These are phyloP conservation scores for Cicer judaicum DNA, from an alignment of 306 rosid species.

Conservation along the genomic window DNA sequence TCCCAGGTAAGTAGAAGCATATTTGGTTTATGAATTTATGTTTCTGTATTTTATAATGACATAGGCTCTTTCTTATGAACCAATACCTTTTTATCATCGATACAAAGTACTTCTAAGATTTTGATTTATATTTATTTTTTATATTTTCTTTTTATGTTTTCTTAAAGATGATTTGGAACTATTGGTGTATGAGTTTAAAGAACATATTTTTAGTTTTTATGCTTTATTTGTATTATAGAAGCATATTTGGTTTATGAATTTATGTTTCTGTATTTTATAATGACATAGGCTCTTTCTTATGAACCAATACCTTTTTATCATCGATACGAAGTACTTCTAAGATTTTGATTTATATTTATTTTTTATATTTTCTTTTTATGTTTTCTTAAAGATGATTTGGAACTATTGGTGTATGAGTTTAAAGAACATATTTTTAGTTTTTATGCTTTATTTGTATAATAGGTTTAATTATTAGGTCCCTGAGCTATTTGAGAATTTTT, in stretches of 20 bases:
- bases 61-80: slow-evolving; percentile 16
- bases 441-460: neutral
- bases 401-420: slow-evolving; percentile 33
- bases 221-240: neutral
- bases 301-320: slow-evolving; percentile 33
- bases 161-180: slow-evolving; percentile 29
- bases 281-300: slow-evolving; percentile 7
- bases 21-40: slow-evolving; percentile 20
- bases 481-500: no score
- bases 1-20: slow-evolving; percentile 72
- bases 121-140: neutral
- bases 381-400: slow-evolving; percentile 30
- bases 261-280: slow-evolving; percentile 27
- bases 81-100: slow-evolving; percentile 30
- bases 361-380: neutral
- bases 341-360: neutral
- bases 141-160: neutral
- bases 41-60: neutral
- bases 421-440: slow-evolving; percentile 22
- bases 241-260: no score
- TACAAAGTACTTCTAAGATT: slow-evolving; percentile 32
- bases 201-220: slow-evolving; percentile 12
- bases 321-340: slow-evolving; percentile 26
- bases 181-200: slow-evolving; percentile 36
- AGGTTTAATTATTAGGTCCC: no score